Evolutionary conservation across 2,329 filamentous ascomycete species (phyloP).

Genomic region (Alternaria gansuensis): DNA sequence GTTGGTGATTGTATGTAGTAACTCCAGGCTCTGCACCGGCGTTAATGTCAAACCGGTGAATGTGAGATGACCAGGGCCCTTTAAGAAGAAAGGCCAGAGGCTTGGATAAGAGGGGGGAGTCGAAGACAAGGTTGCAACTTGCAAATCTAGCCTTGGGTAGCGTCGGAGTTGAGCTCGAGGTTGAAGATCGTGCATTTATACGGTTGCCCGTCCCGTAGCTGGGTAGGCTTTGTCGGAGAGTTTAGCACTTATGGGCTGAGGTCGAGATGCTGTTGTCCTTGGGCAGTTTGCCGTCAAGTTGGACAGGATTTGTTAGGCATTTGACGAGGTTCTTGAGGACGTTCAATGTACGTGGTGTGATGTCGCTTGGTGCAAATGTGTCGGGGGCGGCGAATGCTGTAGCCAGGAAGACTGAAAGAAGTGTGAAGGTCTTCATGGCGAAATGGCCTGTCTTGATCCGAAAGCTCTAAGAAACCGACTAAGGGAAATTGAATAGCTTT

Average conservation of each 20-base stretch:
- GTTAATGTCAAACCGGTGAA: constrained; percentile 37
- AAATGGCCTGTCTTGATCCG: background rate
- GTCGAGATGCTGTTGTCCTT: constrained; percentile 28
- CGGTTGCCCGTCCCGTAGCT: constrained; percentile 25
- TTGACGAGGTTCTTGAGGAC: constrained; percentile 19
- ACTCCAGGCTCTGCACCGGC: constrained; percentile 28
- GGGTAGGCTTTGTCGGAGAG: constrained; percentile 33
- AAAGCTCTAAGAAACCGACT: background rate
- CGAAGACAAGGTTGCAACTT: constrained; percentile 45
- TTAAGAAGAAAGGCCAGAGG: constrained; percentile 41
- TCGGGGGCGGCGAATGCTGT: constrained; percentile 49
- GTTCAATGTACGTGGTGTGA: constrained; percentile 21
- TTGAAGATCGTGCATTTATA: constrained; percentile 46
- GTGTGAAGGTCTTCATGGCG: constrained; percentile 42
- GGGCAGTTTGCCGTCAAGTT: constrained; percentile 38
- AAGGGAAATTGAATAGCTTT: background rate
- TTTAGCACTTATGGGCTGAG: constrained; percentile 30
- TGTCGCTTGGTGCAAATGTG: constrained; percentile 33
- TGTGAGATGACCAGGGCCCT: constrained; percentile 35
- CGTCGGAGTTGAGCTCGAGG: constrained; percentile 32
- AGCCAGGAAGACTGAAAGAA: constrained; percentile 50
- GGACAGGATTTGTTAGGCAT: constrained; percentile 31
- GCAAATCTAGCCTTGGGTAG: constrained; percentile 40
- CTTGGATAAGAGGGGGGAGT: constrained; percentile 29
- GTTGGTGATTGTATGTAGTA: constrained; percentile 41